phyloP scores from a whole-genome alignment of 2,329 filamentous ascomycete genomes.

The Claviceps paspali region DNA sequence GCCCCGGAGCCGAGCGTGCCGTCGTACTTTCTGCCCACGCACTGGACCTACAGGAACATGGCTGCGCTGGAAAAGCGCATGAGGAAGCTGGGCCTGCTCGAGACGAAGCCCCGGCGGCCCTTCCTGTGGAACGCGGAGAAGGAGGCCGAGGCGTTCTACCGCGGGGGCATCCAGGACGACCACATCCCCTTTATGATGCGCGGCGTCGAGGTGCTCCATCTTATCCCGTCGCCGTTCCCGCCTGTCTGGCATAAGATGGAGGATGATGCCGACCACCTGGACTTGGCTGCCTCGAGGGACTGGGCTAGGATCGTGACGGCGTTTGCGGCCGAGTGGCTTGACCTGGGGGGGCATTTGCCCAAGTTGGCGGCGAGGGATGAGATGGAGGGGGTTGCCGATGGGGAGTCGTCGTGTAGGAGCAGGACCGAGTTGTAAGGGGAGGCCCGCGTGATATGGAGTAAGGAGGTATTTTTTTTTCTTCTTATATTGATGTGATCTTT shows the following conservation, averaged over 20 bases:
- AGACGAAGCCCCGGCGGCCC: slow-evolving; percentile 31
- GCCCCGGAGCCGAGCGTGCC: slow-evolving; percentile 52
- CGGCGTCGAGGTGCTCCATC: slow-evolving; percentile 76
- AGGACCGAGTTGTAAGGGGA: slow-evolving; percentile 16
- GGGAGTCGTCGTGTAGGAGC: slow-evolving; percentile 12
- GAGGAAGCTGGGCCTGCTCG: slow-evolving; percentile 49
- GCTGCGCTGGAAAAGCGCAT: slow-evolving; percentile 60
- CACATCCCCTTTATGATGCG: slow-evolving; percentile 80
- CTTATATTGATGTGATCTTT: too few species aligned
- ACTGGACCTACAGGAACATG: slow-evolving; percentile 81
- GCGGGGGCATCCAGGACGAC: slow-evolving; percentile 58
- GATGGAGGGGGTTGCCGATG: slow-evolving; percentile 14
- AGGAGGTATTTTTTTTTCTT: background rate
- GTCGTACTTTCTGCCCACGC: slow-evolving; percentile 78
- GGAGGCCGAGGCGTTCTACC: slow-evolving; percentile 27
- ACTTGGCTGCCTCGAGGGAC: slow-evolving; percentile 65
- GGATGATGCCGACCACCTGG: slow-evolving; percentile 74
- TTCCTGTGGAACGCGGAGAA: slow-evolving; percentile 56
- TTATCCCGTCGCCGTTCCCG: slow-evolving; percentile 67
- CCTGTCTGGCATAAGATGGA: slow-evolving; percentile 71
- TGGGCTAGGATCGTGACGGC: slow-evolving; percentile 75
- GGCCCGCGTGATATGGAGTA: background rate
- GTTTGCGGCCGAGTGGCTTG: slow-evolving; percentile 87
- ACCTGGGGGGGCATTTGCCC: slow-evolving; percentile 36
- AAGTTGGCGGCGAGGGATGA: slow-evolving; percentile 11